Evolutionary conservation across 2,329 filamentous ascomycete genomes (phyloP), one percentile per base, ranked within the genome.

Genomic region (Pseudogymnoascus sp.): DNA sequence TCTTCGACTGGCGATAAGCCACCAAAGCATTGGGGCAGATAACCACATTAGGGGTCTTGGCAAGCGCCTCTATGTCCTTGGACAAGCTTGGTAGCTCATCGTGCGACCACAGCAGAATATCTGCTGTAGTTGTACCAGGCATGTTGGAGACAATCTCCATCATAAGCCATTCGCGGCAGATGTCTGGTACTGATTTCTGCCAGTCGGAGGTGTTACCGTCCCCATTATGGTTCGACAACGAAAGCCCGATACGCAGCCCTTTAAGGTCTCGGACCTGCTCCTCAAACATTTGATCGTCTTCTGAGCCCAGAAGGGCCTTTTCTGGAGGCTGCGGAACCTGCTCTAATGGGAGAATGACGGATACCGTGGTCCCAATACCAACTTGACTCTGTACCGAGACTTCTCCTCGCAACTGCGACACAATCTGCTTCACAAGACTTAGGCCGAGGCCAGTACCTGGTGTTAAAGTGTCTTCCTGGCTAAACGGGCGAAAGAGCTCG

Each of bases 381-480:
- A 79, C 74, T 61, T 81, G 75, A 53, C 79, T 85, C 43, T 78
- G 78, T 24, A 89, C 78, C 14, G 83, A 78, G 37, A 89, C 83
- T 6, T 76, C 79, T 0, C 86, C 87, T 24, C 81, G 78, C 0
- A 89, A 75, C 28, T 83, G 81, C 46, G 81, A 80, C 10, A 88
- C 82, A 28, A 89, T 83, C 61, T 77, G 76, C 86, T 80, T 80
- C 59, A 89, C 86, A 10, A 89, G 85, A 6, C 82, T 84, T 28
- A 89, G 72, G 0, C 86, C 86, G 0, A 89, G 74, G 0, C 85
- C 86, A 2, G 83, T 84, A 0, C 87, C 68, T 85, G 82, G 81
- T 1, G 82, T 78, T 26, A 88, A 73, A 0, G 79, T 76, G 61
- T 86, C 81, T 67, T 88, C 85, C 65, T 43, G 8, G 8, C 1